Base-by-base conservation (phyloP, 1,139 yeast species). In the Kodamaea sp. region DNA sequence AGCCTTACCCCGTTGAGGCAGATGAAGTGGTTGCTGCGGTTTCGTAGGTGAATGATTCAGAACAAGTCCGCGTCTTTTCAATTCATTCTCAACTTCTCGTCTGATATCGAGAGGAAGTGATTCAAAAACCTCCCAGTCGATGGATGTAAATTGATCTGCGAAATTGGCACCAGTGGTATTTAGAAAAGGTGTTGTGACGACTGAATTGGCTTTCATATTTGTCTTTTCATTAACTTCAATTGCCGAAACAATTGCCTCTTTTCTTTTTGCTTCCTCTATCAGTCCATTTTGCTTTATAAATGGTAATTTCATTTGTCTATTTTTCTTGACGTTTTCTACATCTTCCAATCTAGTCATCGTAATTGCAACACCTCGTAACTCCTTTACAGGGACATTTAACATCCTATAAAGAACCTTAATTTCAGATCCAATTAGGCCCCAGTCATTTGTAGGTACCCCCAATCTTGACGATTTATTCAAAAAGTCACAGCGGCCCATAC, bases 401-500 rank as follows among this genome's bases (percentile, higher is more conserved):
- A 73, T 65, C 39, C 87, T 62, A 45, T 76, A 75, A 23, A 85
- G 55, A 6, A 78, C 68, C 47, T 79, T 78, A 8, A 81, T 60
- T 52, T 83, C 88, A 3, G 81, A 70, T 0, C 82, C 76, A 2
- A 90, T 60, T 6, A 77, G 58, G 0, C 86, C 86, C 52, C 70
- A 53, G 37, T 82, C 86, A 50, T 78, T 71, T 0, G 95, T 81
- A 2, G 83, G 70, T 0, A 75, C 59, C 0, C 89, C 89, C n/a
- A 88, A 54, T 33, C 70, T 67, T 2, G 84, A 67, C 2, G 83
- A 67, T 49, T 79, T 81, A 37, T 80, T 78, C 15, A 73, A 61
- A 31, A 81, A 69, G 36, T 81, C 87, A 58, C 96, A 88, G 11
- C 57, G 54, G 0, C 98, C 97, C 78, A 84, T 79, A 0, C 98